A percentile compares a stretch with the other conserved stretches of the same genome.
These are phyloP conservation scores for Aspergillus nomiae DNA, from an alignment of 2,329 filamentous ascomycete genomes.

Conservation along the genomic window DNA sequence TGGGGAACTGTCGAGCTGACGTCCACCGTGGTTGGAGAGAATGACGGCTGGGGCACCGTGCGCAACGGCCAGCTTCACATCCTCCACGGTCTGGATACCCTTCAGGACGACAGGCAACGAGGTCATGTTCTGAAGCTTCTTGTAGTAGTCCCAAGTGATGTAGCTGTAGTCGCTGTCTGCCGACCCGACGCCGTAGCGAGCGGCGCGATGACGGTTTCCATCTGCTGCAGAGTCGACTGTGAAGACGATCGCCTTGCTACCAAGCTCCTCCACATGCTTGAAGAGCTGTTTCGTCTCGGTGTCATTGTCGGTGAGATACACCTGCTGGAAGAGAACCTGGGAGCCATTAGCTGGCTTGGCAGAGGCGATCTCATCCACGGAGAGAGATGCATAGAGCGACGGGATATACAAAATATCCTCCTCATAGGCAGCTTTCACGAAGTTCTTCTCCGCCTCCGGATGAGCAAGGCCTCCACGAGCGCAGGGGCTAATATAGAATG, in stretches of 20 bases:
- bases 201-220: conserved; percentile 64
- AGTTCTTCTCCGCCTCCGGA: conserved; percentile 7
- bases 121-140: conserved; percentile 10
- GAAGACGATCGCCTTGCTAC: conserved; percentile 79
- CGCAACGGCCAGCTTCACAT: conserved; percentile 21
- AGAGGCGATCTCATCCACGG: conserved; percentile 13
- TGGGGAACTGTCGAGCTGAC: conserved; percentile 52
- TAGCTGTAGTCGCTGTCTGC: conserved; percentile 6
- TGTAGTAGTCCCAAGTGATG: conserved; percentile 12
- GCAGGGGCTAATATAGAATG: conserved; percentile 15
- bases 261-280: conserved; percentile 62
- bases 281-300: conserved; percentile 12
- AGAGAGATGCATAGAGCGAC: conserved; percentile 7
- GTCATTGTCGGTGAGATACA: conserved; percentile 11
- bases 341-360: conserved; percentile 10
- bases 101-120: conserved; percentile 18
- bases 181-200: conserved; percentile 10
- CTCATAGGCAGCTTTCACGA: conserved; percentile 8
- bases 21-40: conserved; percentile 58
- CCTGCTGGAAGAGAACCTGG: conserved; percentile 13
- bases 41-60: conserved; percentile 47
- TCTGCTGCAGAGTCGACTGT: conserved; percentile 89
- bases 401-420: conserved; percentile 14
- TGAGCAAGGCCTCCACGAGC: conserved; percentile 9
- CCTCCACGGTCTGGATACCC: conserved; percentile 20